Evolutionary conservation across 768 basidiomycete species (phyloP).

Genomic region (Nevesoporus exiguus): DNA sequence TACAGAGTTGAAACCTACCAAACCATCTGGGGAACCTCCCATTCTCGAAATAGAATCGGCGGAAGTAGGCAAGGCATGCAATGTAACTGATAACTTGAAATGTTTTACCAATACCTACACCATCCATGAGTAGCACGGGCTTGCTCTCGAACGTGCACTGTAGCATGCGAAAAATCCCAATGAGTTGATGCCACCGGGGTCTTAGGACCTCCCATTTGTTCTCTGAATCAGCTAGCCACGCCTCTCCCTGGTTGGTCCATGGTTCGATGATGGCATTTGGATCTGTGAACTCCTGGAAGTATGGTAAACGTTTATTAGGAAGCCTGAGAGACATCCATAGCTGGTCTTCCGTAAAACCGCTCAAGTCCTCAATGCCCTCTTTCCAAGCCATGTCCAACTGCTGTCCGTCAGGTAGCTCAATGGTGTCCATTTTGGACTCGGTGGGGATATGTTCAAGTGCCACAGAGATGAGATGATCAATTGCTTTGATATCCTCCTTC

Average conservation of each 20-base stretch:
- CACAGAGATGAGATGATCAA: too few species aligned
- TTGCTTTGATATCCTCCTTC: too few species aligned
- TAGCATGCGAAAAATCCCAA: not conserved
- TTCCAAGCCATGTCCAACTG: too few species aligned
- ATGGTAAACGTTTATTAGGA: not conserved
- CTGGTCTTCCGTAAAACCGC: not conserved
- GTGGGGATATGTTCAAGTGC: too few species aligned
- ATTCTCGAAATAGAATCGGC: accelerated
- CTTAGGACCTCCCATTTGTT: not conserved
- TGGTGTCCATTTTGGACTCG: too few species aligned
- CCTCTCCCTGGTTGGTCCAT: not conserved
- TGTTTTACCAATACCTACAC: not conserved
- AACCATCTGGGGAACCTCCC: not conserved
- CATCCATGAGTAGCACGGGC: not conserved
- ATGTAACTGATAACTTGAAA: too few species aligned
- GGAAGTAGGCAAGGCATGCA: not conserved
- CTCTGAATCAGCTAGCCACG: not conserved
- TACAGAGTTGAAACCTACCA: not conserved
- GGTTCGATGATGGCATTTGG: not conserved
- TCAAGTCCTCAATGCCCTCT: not conserved
- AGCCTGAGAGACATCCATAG: not conserved
- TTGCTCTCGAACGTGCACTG: not conserved
- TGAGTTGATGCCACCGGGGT: not conserved
- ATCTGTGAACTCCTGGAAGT: not conserved
- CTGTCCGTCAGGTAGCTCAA: too few species aligned